Evolutionary conservation across 2,329 filamentous ascomycete species (phyloP), one percentile per base, ranked within the genome.

Genomic region (Epicoccum sorghinum): DNA sequence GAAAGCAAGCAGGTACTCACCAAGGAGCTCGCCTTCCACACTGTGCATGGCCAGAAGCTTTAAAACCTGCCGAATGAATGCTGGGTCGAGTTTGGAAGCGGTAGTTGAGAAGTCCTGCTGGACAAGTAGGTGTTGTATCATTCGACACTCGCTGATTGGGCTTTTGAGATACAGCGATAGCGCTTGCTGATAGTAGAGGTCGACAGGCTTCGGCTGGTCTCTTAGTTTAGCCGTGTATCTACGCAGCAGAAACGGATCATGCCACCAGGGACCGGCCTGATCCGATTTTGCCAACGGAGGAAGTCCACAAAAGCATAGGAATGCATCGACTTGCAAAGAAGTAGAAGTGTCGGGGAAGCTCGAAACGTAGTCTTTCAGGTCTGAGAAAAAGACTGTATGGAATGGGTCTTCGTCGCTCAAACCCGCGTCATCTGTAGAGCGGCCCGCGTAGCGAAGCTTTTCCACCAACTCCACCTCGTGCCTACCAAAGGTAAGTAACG

Each of bases 371-470:
- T 83, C 80, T 57, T 85, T 77, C 18, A 97, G 79, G 69, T 98
- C 95, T 0, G 86, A 84, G 62, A 87, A 92, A 67, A 97, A 84
- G 40, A 96, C 83, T 3, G 95, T 85, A 32, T 92, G 84, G 61
- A 89, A 96, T 0, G 91, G 89, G 66, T 97, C 93, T 54, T 93
- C 88, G 59, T 91, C 88, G 13, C 83, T 18, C 18, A 18, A 18
- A 18, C 18, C 84, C 2, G 85, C 82, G 24, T 91, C 86, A 69
- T 97, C 91, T 56, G 89, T 79, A 0, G 89, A 89, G 43, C 89
- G 84, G 13, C 89, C 89, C 5, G 92, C 90, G 51, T 86, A 77
- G 36, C 77, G 79, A 7, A 87, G 80, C 37, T 76, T 75, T 12
- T 67, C 58, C 1, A 78, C 77, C 25, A 76, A 77, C 9, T 77